These are phyloP conservation scores for Neofusicoccum sp. DNA, from an alignment of 2,329 filamentous ascomycete species.

Conservation along the genomic window DNA sequence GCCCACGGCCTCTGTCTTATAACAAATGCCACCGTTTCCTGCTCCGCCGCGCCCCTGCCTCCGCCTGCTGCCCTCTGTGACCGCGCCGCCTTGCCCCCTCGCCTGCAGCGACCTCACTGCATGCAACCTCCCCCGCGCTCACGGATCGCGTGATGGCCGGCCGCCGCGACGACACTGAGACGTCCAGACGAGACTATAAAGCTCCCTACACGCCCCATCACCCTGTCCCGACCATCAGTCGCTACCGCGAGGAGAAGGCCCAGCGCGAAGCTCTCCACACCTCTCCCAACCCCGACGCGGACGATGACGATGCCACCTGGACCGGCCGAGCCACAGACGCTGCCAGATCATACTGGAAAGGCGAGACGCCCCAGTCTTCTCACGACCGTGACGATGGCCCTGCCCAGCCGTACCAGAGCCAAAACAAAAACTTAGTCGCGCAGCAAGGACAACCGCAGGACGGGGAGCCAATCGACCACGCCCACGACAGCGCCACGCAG, in stretches of 20 bases:
- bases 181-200: conserved; percentile 36
- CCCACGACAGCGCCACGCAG: conserved; percentile 21
- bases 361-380: conserved; percentile 20
- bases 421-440: conserved; percentile 37
- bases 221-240: conserved; percentile 47
- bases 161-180: conserved; percentile 44
- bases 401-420: conserved; percentile 33
- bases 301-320: conserved; percentile 30
- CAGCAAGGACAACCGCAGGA: conserved; percentile 30
- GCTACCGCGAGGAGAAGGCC: conserved; percentile 48
- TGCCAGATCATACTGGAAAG: conserved; percentile 34
- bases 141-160: conserved; percentile 33
- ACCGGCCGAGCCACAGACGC: conserved; percentile 37
- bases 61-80: neutral
- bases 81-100: neutral
- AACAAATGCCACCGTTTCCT: neutral
- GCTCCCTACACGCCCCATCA: conserved; percentile 45
- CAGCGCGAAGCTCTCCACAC: conserved; percentile 37
- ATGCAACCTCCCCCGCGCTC: too few relatives aligned
- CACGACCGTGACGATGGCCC: conserved; percentile 25
- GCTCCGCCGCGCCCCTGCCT: neutral
- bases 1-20: neutral
- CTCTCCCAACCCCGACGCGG: conserved; percentile 21
- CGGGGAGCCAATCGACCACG: conserved; percentile 27
- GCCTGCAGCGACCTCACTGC: neutral